These are phyloP conservation scores for Proliferodiscus dingleyae DNA, from an alignment of 2,329 filamentous ascomycete species.

Conservation along the genomic window DNA sequence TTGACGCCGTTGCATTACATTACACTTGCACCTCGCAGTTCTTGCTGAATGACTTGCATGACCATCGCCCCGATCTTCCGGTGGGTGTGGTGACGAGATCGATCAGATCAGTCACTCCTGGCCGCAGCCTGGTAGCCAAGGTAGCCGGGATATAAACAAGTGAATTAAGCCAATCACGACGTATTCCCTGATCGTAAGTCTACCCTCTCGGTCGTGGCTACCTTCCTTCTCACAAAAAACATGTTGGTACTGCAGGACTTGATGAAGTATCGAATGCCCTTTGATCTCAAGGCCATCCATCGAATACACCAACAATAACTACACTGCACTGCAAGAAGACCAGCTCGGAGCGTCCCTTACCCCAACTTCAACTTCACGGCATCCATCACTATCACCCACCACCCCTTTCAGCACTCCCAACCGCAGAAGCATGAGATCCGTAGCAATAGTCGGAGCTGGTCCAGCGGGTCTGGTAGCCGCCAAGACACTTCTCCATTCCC, in stretches of 20 bases:
- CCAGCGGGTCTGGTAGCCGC: constrained; percentile 13
- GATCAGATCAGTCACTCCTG: too few species aligned
- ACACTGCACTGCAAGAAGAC: background rate
- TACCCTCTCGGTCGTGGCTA: too few species aligned
- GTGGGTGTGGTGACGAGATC: background rate
- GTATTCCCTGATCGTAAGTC: too few species aligned
- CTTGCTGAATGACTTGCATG: background rate
- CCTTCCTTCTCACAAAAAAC: too few species aligned
- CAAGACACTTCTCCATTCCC: constrained; percentile 8
- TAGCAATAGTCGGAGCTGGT: constrained; percentile 11
- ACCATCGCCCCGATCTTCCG: background rate
- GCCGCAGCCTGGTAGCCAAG: too few species aligned
- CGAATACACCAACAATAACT: background rate
- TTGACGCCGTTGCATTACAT: background rate
- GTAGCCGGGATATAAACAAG: too few species aligned
- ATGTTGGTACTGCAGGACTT: background rate
- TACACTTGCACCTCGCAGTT: background rate
- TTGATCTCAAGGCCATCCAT: background rate
- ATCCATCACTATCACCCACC: background rate
- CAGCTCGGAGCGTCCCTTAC: background rate
- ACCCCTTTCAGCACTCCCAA: background rate
- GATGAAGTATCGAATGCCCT: background rate
- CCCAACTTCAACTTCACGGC: background rate
- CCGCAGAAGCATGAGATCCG: constrained; percentile 9
- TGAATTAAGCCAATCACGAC: too few species aligned